Conservation (phyloP, 1,284 basidiomycete genomes). For the Gymnopus androsaceus region DNA sequence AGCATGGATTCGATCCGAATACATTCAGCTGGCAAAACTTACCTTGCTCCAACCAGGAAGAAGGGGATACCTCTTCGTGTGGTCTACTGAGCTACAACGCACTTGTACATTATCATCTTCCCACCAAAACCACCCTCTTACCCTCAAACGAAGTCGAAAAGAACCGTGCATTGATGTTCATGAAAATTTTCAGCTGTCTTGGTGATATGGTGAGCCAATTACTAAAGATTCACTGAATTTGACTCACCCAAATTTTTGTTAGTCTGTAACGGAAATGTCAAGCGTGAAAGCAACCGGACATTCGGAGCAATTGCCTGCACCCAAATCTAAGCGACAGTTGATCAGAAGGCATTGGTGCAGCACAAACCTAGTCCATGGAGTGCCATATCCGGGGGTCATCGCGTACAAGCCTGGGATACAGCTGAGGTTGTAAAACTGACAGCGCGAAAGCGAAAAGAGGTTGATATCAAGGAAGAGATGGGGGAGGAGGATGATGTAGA, state of each 20-base stretch:
- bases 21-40: neutral
- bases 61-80: neutral
- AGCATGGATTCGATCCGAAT: neutral
- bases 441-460: too few species aligned
- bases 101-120: neutral
- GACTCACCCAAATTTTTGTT: neutral
- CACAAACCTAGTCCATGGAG: too few species aligned
- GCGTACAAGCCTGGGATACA: too few species aligned
- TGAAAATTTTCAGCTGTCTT: neutral
- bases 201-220: neutral
- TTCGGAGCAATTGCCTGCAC: too few species aligned
- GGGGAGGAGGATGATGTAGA: neutral
- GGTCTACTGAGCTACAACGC: neutral
- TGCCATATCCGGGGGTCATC: too few species aligned
- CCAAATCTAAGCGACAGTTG: too few species aligned
- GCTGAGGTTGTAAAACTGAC: too few species aligned
- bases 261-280: too few species aligned
- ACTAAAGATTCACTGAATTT: neutral
- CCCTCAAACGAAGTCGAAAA: neutral
- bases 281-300: too few species aligned
- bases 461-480: too few species aligned
- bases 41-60: neutral
- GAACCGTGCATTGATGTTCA: neutral
- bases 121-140: neutral
- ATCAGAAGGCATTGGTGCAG: too few species aligned